phyloP scores from a whole-genome alignment of 495 filamentous ascomycete species.

The Bryoglossum gracile region DNA sequence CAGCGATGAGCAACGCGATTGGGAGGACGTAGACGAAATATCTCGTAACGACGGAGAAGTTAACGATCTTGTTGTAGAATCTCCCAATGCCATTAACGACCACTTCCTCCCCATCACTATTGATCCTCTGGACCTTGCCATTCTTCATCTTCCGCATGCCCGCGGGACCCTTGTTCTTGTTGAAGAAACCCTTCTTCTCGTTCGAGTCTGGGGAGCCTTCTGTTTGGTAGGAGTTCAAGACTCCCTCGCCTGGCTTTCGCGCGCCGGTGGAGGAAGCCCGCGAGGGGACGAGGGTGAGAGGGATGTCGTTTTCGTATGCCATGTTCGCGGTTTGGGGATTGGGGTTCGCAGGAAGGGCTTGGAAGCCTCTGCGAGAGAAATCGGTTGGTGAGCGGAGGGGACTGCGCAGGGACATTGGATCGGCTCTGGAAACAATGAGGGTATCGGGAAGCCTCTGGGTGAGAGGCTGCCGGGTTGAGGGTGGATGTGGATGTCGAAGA shows the following conservation, averaged over 20 bases:
- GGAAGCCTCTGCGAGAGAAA: constrained; percentile 17
- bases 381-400: constrained; percentile 14
- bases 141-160: constrained; percentile 50
- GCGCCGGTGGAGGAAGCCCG: constrained; percentile 41
- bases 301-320: constrained; percentile 35
- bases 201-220: constrained; percentile 23
- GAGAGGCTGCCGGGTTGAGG: background rate
- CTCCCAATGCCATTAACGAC: constrained; percentile 76
- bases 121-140: constrained; percentile 21
- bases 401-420: constrained; percentile 17
- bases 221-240: constrained; percentile 21
- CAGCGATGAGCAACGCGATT: constrained; percentile 62
- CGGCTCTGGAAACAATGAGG: background rate
- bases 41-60: constrained; percentile 77
- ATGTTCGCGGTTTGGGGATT: constrained; percentile 10
- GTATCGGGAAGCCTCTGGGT: background rate
- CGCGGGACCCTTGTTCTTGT: constrained; percentile 38
- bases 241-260: constrained; percentile 37
- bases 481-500: background rate
- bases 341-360: constrained; percentile 8
- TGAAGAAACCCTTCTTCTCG: constrained; percentile 49
- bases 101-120: constrained; percentile 47
- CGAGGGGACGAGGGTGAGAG: constrained; percentile 42
- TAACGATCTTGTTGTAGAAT: constrained; percentile 75
- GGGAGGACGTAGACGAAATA: constrained; percentile 88